Conservation (phyloP, 345 rosid species). For the Carallia brachiata region DNA sequence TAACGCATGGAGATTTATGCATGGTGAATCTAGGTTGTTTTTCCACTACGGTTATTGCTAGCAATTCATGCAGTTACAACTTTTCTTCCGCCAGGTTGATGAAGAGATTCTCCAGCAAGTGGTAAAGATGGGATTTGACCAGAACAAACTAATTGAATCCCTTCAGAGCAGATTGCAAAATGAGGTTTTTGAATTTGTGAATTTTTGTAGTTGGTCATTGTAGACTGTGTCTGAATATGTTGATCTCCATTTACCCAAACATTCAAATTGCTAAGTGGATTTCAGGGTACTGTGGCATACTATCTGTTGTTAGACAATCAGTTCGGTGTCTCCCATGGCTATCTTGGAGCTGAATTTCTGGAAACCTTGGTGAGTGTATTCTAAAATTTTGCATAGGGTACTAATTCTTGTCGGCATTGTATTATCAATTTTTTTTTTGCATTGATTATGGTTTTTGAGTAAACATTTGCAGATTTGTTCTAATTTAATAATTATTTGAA, state of each 20-base stretch:
- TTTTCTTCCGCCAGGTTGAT: constrained; percentile 53
- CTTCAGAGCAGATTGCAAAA: constrained; percentile 62
- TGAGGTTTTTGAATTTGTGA: constrained; percentile 45
- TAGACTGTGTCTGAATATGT: not conserved
- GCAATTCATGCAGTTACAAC: not conserved
- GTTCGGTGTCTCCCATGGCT: constrained; percentile 67
- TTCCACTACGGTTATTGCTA: not conserved
- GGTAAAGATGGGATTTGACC: constrained; percentile 61
- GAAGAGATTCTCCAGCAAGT: constrained; percentile 73
- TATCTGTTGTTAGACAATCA: constrained; percentile 79
- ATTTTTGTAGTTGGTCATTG: not conserved
- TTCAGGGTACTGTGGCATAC: constrained; percentile 93
- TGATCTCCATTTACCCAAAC: not conserved
- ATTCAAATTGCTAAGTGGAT: constrained; percentile 10
- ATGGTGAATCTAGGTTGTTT: not conserved
- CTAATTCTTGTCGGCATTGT: not conserved
- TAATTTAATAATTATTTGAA: too few relatives aligned
- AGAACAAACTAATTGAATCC: constrained; percentile 60
- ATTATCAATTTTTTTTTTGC: not conserved
- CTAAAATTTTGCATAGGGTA: not conserved
- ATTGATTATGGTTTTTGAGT: not conserved
- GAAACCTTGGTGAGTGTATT: constrained; percentile 53
- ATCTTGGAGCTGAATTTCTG: constrained; percentile 77
- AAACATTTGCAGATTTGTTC: not conserved
- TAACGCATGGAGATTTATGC: too few relatives aligned